A percentile compares a stretch with the other conserved stretches of the same genome.
phyloP scores from a whole-genome alignment of 805 yeast genomes.

The Tetrapisispora taiwanensis region DNA sequence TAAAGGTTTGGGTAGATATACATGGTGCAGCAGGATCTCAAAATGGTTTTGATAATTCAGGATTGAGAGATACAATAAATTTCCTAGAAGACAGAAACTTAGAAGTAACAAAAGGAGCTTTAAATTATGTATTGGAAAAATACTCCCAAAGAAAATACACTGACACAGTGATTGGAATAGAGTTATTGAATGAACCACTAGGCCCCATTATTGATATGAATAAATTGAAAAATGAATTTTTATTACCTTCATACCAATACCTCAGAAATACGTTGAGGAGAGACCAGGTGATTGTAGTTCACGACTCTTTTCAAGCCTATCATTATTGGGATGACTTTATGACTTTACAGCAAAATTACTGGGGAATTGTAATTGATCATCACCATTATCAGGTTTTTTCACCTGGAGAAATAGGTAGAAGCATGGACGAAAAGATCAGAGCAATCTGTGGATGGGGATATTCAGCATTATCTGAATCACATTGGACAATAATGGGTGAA shows the following conservation, averaged over 20 bases:
- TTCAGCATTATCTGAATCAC: conserved; percentile 38
- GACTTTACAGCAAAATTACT: conserved; percentile 32
- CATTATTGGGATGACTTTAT: conserved; percentile 54
- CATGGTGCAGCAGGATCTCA: conserved; percentile 95
- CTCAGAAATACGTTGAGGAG: conserved; percentile 44
- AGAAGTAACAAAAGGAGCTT: conserved; percentile 43
- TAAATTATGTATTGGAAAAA: conserved; percentile 43
- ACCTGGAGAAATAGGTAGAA: conserved; percentile 44
- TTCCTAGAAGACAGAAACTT: conserved; percentile 45
- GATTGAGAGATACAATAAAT: conserved; percentile 51
- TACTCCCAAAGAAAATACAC: conserved; percentile 51
- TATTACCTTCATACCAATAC: conserved; percentile 48
- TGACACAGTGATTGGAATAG: conserved; percentile 72
- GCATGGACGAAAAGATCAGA: conserved; percentile 51
- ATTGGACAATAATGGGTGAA: conserved; percentile 74
- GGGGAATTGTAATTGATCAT: conserved; percentile 72
- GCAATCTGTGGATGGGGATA: conserved; percentile 42
- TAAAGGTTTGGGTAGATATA: conserved; percentile 79
- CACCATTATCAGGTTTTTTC: conserved; percentile 87
- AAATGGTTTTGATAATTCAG: conserved; percentile 90
- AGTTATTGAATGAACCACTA: conserved; percentile 79
- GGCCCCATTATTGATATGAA: conserved; percentile 54
- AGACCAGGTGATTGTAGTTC: conserved; percentile 51
- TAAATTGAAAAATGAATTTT: conserved; percentile 44
- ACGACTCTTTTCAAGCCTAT: conserved; percentile 64